Conservation (phyloP, 352 stramenopile genomes). For the Phytophthora ramorum region DNA sequence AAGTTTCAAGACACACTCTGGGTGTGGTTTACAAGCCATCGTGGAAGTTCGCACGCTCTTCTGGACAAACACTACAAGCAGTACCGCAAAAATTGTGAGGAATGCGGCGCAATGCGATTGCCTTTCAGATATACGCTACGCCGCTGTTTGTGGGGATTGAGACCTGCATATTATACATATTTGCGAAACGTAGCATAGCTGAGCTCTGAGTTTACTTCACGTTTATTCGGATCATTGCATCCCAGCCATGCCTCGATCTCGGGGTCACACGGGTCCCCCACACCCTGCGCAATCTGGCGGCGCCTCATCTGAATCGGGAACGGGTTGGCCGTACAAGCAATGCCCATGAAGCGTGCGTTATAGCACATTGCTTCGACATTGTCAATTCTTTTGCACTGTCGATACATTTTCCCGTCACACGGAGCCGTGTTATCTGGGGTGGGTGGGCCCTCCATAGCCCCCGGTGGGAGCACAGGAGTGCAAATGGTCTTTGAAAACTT, state of each 20-base stretch:
- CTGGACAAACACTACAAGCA: neutral
- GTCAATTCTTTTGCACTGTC: slow-evolving; percentile 6
- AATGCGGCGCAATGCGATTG: neutral
- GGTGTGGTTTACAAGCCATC: slow-evolving; percentile 6
- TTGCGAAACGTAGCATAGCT: no score
- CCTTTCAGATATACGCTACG: neutral
- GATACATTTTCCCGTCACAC: slow-evolving; percentile 6
- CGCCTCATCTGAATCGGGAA: slow-evolving; percentile 20
- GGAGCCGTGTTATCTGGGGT: neutral
- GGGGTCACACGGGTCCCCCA: slow-evolving; percentile 9
- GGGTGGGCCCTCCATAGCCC: no score
- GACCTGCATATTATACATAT: no score
- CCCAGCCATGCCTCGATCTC: slow-evolving; percentile 11
- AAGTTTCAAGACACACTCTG: slow-evolving; percentile 39
- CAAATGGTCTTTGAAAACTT: neutral
- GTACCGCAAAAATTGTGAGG: neutral
- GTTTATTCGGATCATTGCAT: slow-evolving; percentile 1
- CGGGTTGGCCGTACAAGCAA: slow-evolving; percentile 13
- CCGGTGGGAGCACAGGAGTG: neutral
- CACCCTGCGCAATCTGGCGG: slow-evolving; percentile 7
- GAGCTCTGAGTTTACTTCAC: no score
- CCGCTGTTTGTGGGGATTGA: no score
- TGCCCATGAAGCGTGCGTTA: slow-evolving; percentile 25
- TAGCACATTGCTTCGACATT: slow-evolving; percentile 22
- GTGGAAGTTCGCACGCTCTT: slow-evolving; percentile 11